Base-by-base conservation (phyloP, 2,329 filamentous ascomycete genomes). In the Juglanconis sp. region DNA sequence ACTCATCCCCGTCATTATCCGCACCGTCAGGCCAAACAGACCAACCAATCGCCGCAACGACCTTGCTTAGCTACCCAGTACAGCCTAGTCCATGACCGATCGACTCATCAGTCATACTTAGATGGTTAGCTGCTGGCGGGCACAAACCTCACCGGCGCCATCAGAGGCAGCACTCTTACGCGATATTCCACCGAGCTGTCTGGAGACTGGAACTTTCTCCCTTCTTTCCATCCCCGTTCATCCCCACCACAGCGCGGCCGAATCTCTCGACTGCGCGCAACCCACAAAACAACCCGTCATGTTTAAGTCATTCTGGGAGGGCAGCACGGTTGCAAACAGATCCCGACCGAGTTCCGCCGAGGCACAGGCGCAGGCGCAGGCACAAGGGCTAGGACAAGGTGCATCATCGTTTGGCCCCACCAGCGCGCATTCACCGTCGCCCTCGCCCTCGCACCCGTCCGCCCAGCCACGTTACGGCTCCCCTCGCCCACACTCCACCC, bases 221-320 rank as follows among this genome's bases (percentile, higher is more conserved):
- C 17, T 30, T 30, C 46, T 9, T 17, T 34, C 30, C 11, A 24
- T 24, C 17, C 17, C 17, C 17, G 17, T 24, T 35, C 40, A 17
- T 34, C 52, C 2, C 3, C 40, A 44, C 9, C 11, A 48, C n/a
- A 48, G 17, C 51, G 51, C 51, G 30, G 17, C 17, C 15, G 30
- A 34, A 15, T 10, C n/a, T 13, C 17, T 30, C 38, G 38, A 15
- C 52, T 54, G 52, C 38, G 52, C 52, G 24, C 8, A 36, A 10
- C 24, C 31, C 9, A 24, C 30, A 8, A 51, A 7, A n/a, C 24
- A 31, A 24, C n/a, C 9, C 53, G 44, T 15, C 17, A 56, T 56
- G 53, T 56, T 56, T n/a, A 56, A 30, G 53, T 56, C 53, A 56
- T 56, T 56, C 44, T 56, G 53, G 53, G 53, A 56, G 53, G 42